phyloP scores from a whole-genome alignment of 352 stramenopile genomes.

The Phytopythium mirpurense region DNA sequence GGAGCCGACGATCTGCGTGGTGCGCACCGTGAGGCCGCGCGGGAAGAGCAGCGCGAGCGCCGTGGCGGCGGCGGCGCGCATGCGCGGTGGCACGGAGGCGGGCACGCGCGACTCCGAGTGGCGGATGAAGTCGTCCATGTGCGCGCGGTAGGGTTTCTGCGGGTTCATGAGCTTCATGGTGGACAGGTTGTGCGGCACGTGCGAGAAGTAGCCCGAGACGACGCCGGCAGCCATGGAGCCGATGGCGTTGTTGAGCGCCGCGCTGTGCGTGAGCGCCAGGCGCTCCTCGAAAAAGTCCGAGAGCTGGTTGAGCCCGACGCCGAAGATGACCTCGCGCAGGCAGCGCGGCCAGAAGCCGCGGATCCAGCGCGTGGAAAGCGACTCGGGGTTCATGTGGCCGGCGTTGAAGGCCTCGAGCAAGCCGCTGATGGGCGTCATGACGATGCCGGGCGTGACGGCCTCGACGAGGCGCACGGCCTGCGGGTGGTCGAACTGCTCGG shows the following conservation, averaged over 20 bases:
- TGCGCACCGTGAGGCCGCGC: constrained; percentile 86
- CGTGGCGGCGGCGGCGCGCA: constrained; percentile 61
- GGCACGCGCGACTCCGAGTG: constrained; percentile 79
- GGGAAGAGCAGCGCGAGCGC: constrained; percentile 84
- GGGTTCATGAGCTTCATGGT: constrained; percentile 95
- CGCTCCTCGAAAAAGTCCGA: constrained; percentile 93
- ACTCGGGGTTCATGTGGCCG: constrained; percentile 91
- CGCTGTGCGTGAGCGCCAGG: constrained; percentile 57
- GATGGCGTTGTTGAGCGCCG: constrained; percentile 83
- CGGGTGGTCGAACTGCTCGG: constrained; percentile 79
- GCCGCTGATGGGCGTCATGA: constrained; percentile 92
- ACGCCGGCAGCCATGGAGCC: constrained; percentile 87
- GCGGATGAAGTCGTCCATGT: constrained; percentile 84
- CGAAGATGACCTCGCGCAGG: constrained; percentile 92
- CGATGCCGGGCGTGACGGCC: constrained; percentile 83
- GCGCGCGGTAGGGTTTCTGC: constrained; percentile 75
- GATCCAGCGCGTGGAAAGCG: constrained; percentile 86
- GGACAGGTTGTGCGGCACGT: constrained; percentile 95
- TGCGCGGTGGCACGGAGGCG: constrained; percentile 60
- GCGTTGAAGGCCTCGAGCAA: constrained; percentile 92
- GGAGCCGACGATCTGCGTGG: constrained; percentile 89
- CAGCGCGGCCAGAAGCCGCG: constrained; percentile 80
- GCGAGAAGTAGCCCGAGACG: constrained; percentile 90
- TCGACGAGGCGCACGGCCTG: constrained; percentile 71
- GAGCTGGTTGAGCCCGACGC: constrained; percentile 91